These are phyloP conservation scores for Fraxinus nigra DNA, from an alignment of 305 asterid species.

Conservation along the genomic window DNA sequence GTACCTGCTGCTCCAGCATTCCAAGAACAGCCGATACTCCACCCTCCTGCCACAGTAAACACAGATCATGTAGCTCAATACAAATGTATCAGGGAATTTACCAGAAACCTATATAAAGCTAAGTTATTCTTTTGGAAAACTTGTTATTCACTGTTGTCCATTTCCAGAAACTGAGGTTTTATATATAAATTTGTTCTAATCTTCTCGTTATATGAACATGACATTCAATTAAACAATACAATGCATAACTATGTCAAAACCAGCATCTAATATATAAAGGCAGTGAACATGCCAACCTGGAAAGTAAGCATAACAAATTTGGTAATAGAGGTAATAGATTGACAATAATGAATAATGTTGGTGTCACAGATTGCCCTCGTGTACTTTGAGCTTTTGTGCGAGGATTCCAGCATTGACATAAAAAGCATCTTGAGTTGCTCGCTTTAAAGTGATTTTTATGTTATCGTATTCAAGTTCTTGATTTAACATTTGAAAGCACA, in stretches of 20 bases:
- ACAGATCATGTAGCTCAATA: constrained; percentile 22
- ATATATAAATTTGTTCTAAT: neutral
- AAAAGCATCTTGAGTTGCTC: neutral
- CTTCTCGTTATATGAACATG: neutral
- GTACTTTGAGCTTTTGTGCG: neutral
- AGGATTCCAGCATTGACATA: neutral
- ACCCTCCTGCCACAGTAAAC: constrained; percentile 68
- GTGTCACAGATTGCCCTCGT: neutral
- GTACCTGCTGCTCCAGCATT: constrained; percentile 99
- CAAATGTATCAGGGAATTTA: neutral
- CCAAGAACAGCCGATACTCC: constrained; percentile 76
- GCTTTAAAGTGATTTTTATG: neutral
- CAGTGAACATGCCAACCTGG: neutral
- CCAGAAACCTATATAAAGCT: constrained; percentile 12
- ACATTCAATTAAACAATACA: neutral
- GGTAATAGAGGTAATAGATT: neutral
- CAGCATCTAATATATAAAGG: neutral
- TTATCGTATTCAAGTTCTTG: neutral
- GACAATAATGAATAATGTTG: neutral
- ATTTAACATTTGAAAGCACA: neutral
- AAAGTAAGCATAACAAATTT: neutral
- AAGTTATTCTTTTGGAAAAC: constrained; percentile 4
- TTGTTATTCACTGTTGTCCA: neutral
- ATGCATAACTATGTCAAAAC: neutral
- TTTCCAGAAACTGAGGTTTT: neutral